Evolutionary conservation across 129 eudicot genomes (phyloP), one percentile per base, ranked within the genome.

Genomic region (Dittrichia graveolens): DNA sequence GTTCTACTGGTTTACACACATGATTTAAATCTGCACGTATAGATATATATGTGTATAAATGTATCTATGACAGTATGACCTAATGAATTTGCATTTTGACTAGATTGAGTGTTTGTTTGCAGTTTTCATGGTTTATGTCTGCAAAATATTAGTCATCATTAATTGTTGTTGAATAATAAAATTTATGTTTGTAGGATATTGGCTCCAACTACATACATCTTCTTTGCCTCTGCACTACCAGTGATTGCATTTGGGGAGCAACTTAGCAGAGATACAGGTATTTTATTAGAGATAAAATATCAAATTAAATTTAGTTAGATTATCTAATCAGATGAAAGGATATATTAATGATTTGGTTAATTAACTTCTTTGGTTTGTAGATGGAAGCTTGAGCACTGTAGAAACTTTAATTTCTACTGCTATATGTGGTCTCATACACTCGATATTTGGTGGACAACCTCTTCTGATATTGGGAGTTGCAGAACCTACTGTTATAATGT

Each of bases 401-500:
- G 93, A 87, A 45, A 87, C 93, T 5, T 75, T 87, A 37, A 49
- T 65, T 13, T 87, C 93, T 16, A 87, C 87, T 39, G 93, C 89
- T 14, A 82, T 87, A 39, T 87, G 89, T 77, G 90, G 90, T 4
- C 52, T 87, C 53, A 79, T 84, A 39, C 94, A 87, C 61, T 76
- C 93, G 7, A 71, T 85, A 35, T 56, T 84, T 53, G 90, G 89
- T 41, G 94, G 94, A 49, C 90, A 87, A 54, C 94, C 94, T 52
- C 84, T 87, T 72, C 59, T 87, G 58, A 87, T 87, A 37, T 73
- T 87, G 39, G 90, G 90, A 53, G 89, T 87, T 65, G 94, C 94
- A 41, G 90, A 87, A 61, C 90, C 94, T 40, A 87, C 90, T 53
- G 79, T 84, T 71, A 87, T 85, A 7, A 84, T 87, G 93, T 87